A percentile compares a stretch with the other conserved stretches of the same genome.
Conservation (phyloP, 768 basidiomycete genomes). For the Psilocybe cyanescens region DNA sequence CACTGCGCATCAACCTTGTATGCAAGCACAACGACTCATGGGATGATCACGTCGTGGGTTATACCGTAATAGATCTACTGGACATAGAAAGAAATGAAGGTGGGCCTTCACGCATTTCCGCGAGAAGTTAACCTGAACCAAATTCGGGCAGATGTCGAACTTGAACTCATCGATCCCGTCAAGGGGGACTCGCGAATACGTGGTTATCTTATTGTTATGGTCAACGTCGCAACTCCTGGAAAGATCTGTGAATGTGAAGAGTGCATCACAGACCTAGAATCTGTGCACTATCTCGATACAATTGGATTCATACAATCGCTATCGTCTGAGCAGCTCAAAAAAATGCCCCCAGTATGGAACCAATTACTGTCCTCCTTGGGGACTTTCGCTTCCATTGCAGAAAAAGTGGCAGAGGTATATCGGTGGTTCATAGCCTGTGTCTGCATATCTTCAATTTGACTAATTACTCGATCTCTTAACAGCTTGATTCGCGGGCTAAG, state of each 20-base stretch:
- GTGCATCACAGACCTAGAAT: background rate
- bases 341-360: background rate
- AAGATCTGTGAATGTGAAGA: background rate
- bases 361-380: background rate
- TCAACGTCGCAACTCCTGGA: background rate
- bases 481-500: slow-evolving; percentile 3
- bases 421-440: background rate
- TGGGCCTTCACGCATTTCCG: background rate
- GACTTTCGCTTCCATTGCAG: background rate
- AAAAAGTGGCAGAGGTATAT: slow-evolving; percentile 2
- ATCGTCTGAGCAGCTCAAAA: background rate
- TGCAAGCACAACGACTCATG: background rate
- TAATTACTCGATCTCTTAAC: no score
- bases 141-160: background rate
- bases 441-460: background rate
- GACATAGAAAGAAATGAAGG: background rate
- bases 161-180: background rate
- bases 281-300: background rate
- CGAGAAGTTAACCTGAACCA: no score
- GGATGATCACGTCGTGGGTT: background rate
- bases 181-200: background rate
- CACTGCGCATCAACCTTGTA: background rate
- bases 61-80: background rate
- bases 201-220: background rate
- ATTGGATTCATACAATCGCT: background rate